These are phyloP conservation scores for Thymus mandschuricus DNA, from an alignment of 257 asterid genomes.

Conservation along the genomic window DNA sequence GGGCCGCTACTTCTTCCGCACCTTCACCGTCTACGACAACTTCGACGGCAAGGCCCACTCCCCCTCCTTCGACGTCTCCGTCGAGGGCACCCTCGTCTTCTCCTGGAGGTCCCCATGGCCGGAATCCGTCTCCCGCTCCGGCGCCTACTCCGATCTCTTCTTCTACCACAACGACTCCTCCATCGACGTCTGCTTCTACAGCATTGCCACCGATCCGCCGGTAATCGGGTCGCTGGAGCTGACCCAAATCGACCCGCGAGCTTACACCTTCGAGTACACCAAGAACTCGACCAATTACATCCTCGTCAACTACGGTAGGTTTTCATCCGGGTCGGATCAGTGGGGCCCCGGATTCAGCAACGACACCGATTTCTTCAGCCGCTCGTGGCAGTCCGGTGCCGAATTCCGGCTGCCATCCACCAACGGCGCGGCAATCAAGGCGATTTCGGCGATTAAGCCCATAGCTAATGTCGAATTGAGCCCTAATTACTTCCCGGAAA, in stretches of 20 bases:
- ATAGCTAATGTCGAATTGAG: constrained; percentile 53
- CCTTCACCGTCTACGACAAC: constrained; percentile 86
- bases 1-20: constrained; percentile 69
- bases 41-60: constrained; percentile 80
- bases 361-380: constrained; percentile 78
- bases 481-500: constrained; percentile 83
- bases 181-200: constrained; percentile 85
- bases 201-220: constrained; percentile 96
- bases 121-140: constrained; percentile 64
- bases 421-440: constrained; percentile 45
- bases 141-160: constrained; percentile 94
- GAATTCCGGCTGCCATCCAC: constrained; percentile 36
- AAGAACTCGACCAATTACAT: constrained; percentile 49
- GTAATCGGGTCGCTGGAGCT: constrained; percentile 76
- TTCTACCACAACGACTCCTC: constrained; percentile 53
- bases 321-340: constrained; percentile 78
- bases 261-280: constrained; percentile 45
- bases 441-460: constrained; percentile 55
- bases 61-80: constrained; percentile 92
- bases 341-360: constrained; percentile 97
- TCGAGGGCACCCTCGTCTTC: constrained; percentile 84
- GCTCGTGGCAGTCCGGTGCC: constrained; percentile 83
- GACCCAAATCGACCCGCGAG: constrained; percentile 55
- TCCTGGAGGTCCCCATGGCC: constrained; percentile 98
- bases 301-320: constrained; percentile 84